These are phyloP conservation scores for Leishmania braziliensis DNA, from an alignment of 208 protist species.

Conservation along the genomic window DNA sequence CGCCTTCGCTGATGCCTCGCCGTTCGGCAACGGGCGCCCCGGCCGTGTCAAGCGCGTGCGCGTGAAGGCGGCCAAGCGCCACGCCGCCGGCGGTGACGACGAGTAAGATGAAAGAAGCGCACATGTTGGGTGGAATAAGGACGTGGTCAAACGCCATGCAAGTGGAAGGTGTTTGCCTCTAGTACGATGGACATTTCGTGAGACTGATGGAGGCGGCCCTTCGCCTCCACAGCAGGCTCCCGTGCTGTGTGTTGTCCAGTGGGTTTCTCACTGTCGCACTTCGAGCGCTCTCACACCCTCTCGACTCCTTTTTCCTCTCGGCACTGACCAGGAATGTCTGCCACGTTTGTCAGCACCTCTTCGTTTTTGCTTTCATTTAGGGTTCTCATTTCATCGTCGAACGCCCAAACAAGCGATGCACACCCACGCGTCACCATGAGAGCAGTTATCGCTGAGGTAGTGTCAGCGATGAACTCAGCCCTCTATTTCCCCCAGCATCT, in stretches of 20 bases:
- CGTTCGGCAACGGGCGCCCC: constrained; percentile 94
- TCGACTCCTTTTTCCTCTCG: neutral
- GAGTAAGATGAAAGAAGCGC: constrained; percentile 28
- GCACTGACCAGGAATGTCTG: neutral
- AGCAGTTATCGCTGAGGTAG: neutral
- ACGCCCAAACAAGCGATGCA: neutral
- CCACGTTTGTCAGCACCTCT: neutral
- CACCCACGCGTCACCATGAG: neutral
- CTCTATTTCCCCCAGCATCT: neutral
- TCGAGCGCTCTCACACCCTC: neutral
- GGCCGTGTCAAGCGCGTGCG: constrained; percentile 97
- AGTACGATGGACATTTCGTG: neutral
- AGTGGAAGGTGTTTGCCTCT: neutral
- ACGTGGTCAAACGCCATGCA: neutral
- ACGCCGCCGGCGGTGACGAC: constrained; percentile 58
- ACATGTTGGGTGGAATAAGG: neutral
- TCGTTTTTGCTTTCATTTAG: neutral
- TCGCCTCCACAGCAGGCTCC: neutral
- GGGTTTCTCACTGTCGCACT: neutral
- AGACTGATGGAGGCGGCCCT: neutral
- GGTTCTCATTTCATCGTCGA: neutral
- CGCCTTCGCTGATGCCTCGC: constrained; percentile 96
- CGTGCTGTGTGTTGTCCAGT: neutral
- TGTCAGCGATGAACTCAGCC: neutral
- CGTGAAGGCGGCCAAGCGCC: constrained; percentile 78